Evolutionary conservation across 805 yeast species (phyloP).

Genomic region (Torulaspora franciscae): DNA sequence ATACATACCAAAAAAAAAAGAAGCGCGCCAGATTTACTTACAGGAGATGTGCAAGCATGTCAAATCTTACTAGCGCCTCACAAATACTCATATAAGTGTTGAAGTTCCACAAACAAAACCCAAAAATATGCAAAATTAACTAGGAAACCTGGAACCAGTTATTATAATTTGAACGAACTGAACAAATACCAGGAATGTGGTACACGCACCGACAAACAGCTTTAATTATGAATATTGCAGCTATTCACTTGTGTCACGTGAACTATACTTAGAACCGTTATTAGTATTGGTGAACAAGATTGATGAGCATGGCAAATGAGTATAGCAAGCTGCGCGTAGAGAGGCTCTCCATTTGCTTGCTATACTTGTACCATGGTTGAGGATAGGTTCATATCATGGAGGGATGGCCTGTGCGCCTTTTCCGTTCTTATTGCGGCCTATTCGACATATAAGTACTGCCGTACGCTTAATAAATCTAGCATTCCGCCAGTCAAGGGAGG

Average conservation of each 20-base stretch:
- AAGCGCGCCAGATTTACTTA: neutral
- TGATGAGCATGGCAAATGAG: neutral
- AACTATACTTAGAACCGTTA: no score
- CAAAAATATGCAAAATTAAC: neutral
- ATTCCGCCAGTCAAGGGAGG: slow-evolving; percentile 44
- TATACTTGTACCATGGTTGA: neutral
- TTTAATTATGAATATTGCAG: no score
- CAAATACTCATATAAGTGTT: neutral
- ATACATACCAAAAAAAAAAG: slow-evolving; percentile 9
- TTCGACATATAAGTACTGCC: slow-evolving; percentile 12
- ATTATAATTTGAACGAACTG: no score
- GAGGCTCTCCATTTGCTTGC: no score
- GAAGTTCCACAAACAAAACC: neutral
- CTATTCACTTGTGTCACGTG: no score
- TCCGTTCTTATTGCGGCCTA: slow-evolving; percentile 11
- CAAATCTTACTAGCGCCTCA: neutral
- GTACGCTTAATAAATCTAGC: slow-evolving; percentile 2
- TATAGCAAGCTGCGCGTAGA: no score
- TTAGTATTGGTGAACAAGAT: neutral
- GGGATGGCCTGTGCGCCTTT: slow-evolving; percentile 9
- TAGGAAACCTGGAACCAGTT: no score
- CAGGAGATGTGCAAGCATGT: slow-evolving; percentile 2
- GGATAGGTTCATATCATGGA: slow-evolving; percentile 7
- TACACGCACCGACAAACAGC: no score
- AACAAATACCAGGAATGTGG: no score